Evolutionary conservation across 1,284 basidiomycete species (phyloP), one percentile per base, ranked within the genome.

Genomic region (Gomphus sp.): DNA sequence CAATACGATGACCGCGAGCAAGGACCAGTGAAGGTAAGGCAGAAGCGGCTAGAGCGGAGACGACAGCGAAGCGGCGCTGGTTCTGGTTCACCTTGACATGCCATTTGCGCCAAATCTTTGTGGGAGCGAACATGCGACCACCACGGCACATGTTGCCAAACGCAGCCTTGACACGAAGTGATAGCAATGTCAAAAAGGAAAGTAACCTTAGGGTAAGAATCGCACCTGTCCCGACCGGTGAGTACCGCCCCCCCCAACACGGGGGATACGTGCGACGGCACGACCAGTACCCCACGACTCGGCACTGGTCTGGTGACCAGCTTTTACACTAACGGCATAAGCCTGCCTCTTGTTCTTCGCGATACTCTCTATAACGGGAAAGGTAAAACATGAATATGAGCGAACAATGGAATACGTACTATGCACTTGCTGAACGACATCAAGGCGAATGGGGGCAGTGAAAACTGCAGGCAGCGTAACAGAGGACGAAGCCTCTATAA

Each of bases 231-330:
- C 96, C 63, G 96, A 96, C 69, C 97, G 92, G 81, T 96, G 93
- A 67, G 97, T 99, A 79, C 96, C 97, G 74, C 93, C 91, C 76
- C 97, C 96, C 73, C 93, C 93, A 65, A 99, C 96, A 93, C 97
- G 96, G 76, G 97, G 97, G 74, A 99, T 99, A 96, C 96, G 96
- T 53, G 96, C 97, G 66, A 99, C 96, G 69, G 97, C 97, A 80
- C 97, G 94, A 89, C 96, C 96, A 68, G 96, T 99, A 80, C 96
- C 96, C 96, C 96, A 99, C 56, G 97, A 99, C 76, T 96, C 93
- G 65, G 96, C 96, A 65, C 89, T 93, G 69, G 97, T 99, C 79
- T 99, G 96, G 81, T 98, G 93, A 71, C 97, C 97, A 65, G 97
- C 97, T 79, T 98, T 97, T 79, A 90, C 89, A 74, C 88, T 91